Evolutionary conservation across 2,329 filamentous ascomycete genomes (phyloP), one percentile per base, ranked within the genome.

Genomic region (Cladophialophora exuberans): DNA sequence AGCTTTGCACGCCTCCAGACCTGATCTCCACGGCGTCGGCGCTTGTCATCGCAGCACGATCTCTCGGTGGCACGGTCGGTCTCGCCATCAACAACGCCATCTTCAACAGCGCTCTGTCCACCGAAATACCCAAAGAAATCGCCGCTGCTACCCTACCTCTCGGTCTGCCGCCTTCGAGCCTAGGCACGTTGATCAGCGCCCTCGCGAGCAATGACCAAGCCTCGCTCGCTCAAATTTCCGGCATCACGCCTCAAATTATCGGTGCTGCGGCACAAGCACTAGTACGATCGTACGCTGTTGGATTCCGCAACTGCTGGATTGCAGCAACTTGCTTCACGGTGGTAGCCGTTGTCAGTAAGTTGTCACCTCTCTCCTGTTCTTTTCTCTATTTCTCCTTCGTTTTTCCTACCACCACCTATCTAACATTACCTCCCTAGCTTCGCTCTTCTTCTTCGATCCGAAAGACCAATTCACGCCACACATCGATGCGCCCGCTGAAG

Each of bases 111-210:
- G 42, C 44, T 10, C n/a, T 55, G 2, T 31, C 41, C 6, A 43
- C 26, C 15, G 22, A 56, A 7, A 31, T 59, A 25, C 35, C 36
- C n/a, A 17, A 17, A 10, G 25, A 44, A 23, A 52, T 59, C 33
- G 52, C 56, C 13, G 56, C 56, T 10, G 56, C 56, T 18, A 52
- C 47, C 13, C 45, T 59, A 3, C 56, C 56, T 3, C 35, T 56
- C 2, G 56, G 56, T 20, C 41, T 59, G 2, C 52, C 56, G 13
- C 31, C 45, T 17, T 6, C 30, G 5, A 43, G 30, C 4, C 35
- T 59, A 2, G 46, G 38, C 20, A 26, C 22, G 11, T 42, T 59
- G 33, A 59, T 59, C 25, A 35, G 41, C 18, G 52, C 36, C 3
- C 23, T 59, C 3, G 36, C 48, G 3, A 23, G 9, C 31, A 26